A percentile compares a stretch with the other conserved stretches of the same genome.
These are phyloP conservation scores for Xylaria nigripes DNA, from an alignment of 495 filamentous ascomycete genomes.

Conservation along the genomic window DNA sequence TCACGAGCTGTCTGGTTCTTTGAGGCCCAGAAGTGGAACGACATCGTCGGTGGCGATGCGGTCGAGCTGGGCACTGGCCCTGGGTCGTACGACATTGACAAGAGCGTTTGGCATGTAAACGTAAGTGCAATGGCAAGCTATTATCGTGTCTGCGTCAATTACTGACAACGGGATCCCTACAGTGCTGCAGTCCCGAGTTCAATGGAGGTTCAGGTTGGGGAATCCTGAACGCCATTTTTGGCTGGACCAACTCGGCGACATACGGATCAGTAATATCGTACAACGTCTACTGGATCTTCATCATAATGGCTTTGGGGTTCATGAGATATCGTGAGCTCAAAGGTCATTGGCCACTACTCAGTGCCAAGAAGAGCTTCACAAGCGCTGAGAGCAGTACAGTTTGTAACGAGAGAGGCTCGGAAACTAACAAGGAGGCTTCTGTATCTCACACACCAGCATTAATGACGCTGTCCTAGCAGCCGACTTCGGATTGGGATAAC, in stretches of 20 bases:
- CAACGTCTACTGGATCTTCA: slow-evolving; percentile 75
- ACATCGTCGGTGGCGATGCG: slow-evolving; percentile 61
- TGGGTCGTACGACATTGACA: slow-evolving; percentile 78
- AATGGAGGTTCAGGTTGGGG: slow-evolving; percentile 77
- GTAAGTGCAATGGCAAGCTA: slow-evolving; percentile 34
- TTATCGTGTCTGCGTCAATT: not conserved
- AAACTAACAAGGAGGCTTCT: not conserved
- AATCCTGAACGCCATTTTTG: slow-evolving; percentile 74
- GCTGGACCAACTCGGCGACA: slow-evolving; percentile 85
- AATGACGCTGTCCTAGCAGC: not conserved
- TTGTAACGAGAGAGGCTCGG: not conserved
- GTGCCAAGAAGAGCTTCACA: slow-evolving; percentile 18
- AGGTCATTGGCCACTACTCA: slow-evolving; percentile 57
- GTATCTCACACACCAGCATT: not conserved
- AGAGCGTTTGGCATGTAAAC: slow-evolving; percentile 89
- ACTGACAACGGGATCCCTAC: not conserved
- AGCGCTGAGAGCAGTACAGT: not conserved
- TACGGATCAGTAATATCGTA: slow-evolving; percentile 79
- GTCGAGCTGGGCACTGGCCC: slow-evolving; percentile 67
- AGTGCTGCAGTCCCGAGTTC: slow-evolving; percentile 68
- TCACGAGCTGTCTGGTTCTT: slow-evolving; percentile 70
- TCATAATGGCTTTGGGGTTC: slow-evolving; percentile 51
- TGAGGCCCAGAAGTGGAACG: slow-evolving; percentile 57
- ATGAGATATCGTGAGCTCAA: slow-evolving; percentile 62
- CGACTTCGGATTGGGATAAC: not conserved